Evolutionary conservation across 2,329 filamentous ascomycete genomes (phyloP).

Genomic region (Ilyonectria mors-panacis): DNA sequence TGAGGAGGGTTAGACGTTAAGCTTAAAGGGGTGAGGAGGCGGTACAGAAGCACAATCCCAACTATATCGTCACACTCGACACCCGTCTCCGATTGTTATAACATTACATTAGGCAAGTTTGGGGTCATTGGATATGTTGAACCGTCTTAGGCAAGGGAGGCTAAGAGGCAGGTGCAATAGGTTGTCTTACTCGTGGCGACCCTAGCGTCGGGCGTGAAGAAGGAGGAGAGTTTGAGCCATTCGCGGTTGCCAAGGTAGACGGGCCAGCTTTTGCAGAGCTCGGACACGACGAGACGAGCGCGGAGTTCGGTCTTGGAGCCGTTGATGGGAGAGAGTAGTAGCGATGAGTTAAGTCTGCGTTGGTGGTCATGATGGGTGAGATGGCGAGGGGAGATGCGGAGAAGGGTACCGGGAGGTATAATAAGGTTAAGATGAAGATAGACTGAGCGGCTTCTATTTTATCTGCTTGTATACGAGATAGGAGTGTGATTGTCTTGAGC

Average conservation of each 20-base stretch:
- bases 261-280: slow-evolving; percentile 69
- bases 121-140: no score
- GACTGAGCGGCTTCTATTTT: no score
- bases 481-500: no score
- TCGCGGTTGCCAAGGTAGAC: slow-evolving; percentile 68
- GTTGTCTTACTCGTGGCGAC: slow-evolving; percentile 63
- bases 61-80: slow-evolving; percentile 1
- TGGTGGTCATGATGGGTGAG: not conserved
- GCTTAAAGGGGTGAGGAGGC: not conserved
- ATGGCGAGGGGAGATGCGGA: no score
- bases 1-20: not conserved
- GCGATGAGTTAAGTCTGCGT: not conserved
- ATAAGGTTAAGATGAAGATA: no score
- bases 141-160: no score
- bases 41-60: not conserved
- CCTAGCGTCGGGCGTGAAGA: slow-evolving; percentile 62
- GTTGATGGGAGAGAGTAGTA: slow-evolving; percentile 52
- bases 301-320: slow-evolving; percentile 58
- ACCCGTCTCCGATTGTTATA: not conserved
- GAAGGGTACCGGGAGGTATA: no score
- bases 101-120: no score
- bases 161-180: no score
- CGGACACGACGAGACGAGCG: slow-evolving; percentile 62
- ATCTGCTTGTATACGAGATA: no score
- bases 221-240: slow-evolving; percentile 66